Percentiles rank a stretch among this genome's conserved stretches.
Evolutionary conservation across 495 filamentous ascomycete genomes (phyloP).

Genomic region (Aspergillus steynii): DNA sequence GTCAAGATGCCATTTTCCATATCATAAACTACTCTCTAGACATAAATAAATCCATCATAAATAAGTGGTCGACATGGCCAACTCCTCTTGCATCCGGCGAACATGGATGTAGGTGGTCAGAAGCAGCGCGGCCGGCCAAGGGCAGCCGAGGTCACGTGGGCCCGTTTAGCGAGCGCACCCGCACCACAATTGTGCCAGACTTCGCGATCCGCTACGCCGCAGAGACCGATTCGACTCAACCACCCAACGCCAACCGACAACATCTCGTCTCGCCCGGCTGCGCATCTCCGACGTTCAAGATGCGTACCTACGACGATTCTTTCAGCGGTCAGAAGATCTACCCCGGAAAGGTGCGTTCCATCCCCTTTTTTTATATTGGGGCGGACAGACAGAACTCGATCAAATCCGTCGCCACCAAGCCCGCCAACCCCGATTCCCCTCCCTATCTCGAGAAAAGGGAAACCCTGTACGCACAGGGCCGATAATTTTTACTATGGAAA

Average conservation of each 20-base stretch:
- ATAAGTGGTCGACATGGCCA: neutral
- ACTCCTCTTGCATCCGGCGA: neutral
- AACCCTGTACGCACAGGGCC: neutral
- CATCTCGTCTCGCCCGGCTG: constrained; percentile 38
- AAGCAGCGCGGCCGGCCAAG: constrained; percentile 26
- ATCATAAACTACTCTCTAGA: neutral
- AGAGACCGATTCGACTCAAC: constrained; percentile 49
- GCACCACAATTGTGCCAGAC: constrained; percentile 51
- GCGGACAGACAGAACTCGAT: neutral
- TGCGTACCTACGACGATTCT: constrained; percentile 98
- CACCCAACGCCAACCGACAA: constrained; percentile 53
- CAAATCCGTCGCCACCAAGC: constrained; percentile 7
- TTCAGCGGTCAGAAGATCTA: constrained; percentile 99
- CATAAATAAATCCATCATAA: neutral
- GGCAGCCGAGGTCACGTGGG: constrained; percentile 47
- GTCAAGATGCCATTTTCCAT: neutral
- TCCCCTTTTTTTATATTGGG: constrained; percentile 15
- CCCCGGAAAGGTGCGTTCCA: constrained; percentile 88
- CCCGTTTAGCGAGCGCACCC: constrained; percentile 49
- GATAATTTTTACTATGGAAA: neutral
- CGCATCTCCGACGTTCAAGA: constrained; percentile 65
- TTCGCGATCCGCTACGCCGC: constrained; percentile 35
- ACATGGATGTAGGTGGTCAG: constrained; percentile 3
- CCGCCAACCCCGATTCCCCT: neutral
- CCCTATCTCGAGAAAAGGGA: neutral